These are phyloP conservation scores for Spencermartinsiella europaea DNA, from an alignment of 805 yeast genomes.

Conservation along the genomic window DNA sequence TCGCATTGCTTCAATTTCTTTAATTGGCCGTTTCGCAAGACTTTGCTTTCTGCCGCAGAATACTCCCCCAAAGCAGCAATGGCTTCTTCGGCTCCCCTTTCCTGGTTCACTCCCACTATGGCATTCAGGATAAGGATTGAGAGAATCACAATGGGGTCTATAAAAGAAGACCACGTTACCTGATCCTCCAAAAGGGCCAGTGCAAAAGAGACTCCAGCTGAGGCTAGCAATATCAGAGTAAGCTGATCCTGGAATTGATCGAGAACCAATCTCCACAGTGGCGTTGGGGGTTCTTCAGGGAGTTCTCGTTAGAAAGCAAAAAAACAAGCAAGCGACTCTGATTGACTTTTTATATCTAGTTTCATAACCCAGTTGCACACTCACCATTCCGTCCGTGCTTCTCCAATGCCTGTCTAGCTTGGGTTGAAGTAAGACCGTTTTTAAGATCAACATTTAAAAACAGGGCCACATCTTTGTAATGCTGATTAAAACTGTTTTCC, in stretches of 20 bases:
- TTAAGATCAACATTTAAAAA: conserved; percentile 16
- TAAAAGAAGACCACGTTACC: conserved; percentile 45
- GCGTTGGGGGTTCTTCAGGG: conserved; percentile 36
- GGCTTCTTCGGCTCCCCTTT: conserved; percentile 88
- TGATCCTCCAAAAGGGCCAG: conserved; percentile 92
- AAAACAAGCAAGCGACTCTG: too few relatives aligned
- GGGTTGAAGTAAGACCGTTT: conserved; percentile 21
- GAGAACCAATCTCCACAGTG: conserved; percentile 33
- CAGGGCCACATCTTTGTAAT: conserved; percentile 14
- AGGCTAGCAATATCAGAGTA: conserved; percentile 78
- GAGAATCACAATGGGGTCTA: conserved; percentile 48
- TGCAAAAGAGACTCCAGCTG: conserved; percentile 75
- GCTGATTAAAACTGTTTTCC: conserved; percentile 15
- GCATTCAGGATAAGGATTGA: conserved; percentile 83
- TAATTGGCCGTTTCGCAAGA: conserved; percentile 72
- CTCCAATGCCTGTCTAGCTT: conserved; percentile 16
- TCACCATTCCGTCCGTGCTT: conserved; percentile 21
- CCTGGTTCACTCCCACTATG: conserved; percentile 93
- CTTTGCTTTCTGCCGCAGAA: conserved; percentile 89
- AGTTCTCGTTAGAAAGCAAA: conserved; percentile 27
- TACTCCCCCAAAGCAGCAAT: conserved; percentile 83
- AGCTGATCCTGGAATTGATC: conserved; percentile 70
- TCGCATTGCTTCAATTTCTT: conserved; percentile 73
- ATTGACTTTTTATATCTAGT: not conserved
- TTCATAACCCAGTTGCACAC: not conserved